phyloP scores from a whole-genome alignment of 176 grass and related monocot genomes.

The Carex kokanica region DNA sequence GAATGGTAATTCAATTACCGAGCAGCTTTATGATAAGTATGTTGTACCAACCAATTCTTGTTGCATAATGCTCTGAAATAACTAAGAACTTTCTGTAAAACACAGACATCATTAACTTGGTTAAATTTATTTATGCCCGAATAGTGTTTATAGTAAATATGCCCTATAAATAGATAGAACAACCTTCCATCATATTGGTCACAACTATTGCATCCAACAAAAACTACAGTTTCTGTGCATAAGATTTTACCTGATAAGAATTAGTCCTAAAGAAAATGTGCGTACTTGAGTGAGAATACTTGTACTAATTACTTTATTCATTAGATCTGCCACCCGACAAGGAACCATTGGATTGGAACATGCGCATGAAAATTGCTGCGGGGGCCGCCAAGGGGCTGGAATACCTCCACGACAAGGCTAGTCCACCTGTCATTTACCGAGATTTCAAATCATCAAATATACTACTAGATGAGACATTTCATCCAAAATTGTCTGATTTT shows the following conservation, averaged over 20 bases:
- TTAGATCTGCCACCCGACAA: constrained; percentile 70
- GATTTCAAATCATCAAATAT: constrained; percentile 91
- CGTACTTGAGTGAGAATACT: background rate
- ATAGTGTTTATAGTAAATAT: background rate
- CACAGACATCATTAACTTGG: background rate
- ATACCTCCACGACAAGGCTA: constrained; percentile 88
- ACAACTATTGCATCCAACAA: background rate
- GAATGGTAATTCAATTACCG: background rate
- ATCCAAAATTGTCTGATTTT: constrained; percentile 81
- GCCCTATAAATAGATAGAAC: background rate
- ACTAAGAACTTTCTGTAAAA: background rate
- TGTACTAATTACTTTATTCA: constrained; percentile 4
- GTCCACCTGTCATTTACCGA: constrained; percentile 81
- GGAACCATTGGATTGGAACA: constrained; percentile 73
- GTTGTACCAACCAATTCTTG: background rate
- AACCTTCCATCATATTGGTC: background rate
- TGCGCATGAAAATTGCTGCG: constrained; percentile 83
- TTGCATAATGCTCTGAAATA: background rate
- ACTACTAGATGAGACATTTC: constrained; percentile 60
- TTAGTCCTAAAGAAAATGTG: background rate
- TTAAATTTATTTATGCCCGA: background rate
- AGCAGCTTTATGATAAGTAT: background rate
- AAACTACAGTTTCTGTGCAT: background rate
- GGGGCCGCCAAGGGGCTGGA: constrained; percentile 83
- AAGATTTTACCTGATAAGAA: background rate